Base-by-base conservation (phyloP, 1,284 basidiomycete species). In the Wallemia ichthyophaga region DNA sequence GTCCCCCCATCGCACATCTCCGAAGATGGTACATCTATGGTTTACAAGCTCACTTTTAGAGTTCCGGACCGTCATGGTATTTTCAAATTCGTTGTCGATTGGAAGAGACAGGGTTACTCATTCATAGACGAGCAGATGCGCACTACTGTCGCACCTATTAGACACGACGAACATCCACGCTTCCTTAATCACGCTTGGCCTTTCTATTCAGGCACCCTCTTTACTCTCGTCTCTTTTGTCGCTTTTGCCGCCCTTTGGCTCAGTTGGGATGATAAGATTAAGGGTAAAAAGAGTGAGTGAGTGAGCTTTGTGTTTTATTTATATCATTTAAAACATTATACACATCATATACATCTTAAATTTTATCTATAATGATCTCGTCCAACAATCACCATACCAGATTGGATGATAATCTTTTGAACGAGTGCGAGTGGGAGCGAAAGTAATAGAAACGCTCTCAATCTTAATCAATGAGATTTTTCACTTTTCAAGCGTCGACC, bases 51-150 rank as follows among this genome's bases (percentile, higher is more conserved):
- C 1, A 77, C 76, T 1, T 91, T 98, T 77, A 78, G 79, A 53
- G 80, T 82, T 1, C 92, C 92, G 1, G 92, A 96, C 71, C 74
- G 88, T 60, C 94, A 98, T 68, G 92, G 94, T 55, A 94, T 98
- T 15, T 98, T 94, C 77, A 95, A 95, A 67, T 91, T 98, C 68
- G 75, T 85, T 25, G 73, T 95, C 55, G 78, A 91, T 70, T 82
- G 87, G 72, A 86, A 84, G 68, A 80, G 92, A 59, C 80, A 79
- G 66, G 91, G 91, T 76, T 79, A 77, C 73, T 77, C 80, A 21
- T 81, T 78, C 69, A 71, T 96, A 54, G 72, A 78, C 61, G 77
- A 80, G 59, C 76, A 80, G 1, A 82, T 80, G 7, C 83, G 79
- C 21, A 84, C 88, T 2, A 79, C 88, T 15, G 81, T 98, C 58